phyloP scores from a whole-genome alignment of 1,284 basidiomycete species.

The Taiwanofungus camphoratus region DNA sequence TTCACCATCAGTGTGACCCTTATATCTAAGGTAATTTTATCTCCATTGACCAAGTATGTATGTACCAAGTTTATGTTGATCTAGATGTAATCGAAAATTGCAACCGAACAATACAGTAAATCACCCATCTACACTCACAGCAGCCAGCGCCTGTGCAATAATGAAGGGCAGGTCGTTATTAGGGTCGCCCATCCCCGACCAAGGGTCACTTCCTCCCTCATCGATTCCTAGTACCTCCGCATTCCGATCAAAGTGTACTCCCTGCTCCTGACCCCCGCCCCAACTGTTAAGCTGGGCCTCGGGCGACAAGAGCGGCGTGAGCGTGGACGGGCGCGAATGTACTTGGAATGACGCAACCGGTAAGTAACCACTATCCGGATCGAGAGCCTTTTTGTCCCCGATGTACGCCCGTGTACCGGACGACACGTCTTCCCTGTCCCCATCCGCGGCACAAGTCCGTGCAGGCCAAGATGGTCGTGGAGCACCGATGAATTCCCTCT shows the following conservation, averaged over 20 bases:
- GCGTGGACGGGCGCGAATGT: neutral
- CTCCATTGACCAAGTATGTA: neutral
- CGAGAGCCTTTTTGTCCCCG: neutral
- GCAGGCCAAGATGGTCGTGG: neutral
- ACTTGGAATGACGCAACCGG: neutral
- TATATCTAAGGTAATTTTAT: neutral
- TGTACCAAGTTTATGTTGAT: too few relatives aligned
- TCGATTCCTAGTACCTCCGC: too few relatives aligned
- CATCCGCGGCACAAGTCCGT: neutral
- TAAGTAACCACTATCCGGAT: neutral
- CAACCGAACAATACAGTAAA: too few relatives aligned
- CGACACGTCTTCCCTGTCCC: neutral
- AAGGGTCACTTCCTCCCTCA: too few relatives aligned
- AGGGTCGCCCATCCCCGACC: too few relatives aligned
- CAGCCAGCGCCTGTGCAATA: too few relatives aligned
- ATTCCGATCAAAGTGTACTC: too few relatives aligned
- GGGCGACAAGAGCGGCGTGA: neutral
- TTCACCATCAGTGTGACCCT: neutral
- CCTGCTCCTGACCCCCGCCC: too few relatives aligned
- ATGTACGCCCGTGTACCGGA: neutral
- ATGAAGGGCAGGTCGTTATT: too few relatives aligned
- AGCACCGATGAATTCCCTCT: neutral
- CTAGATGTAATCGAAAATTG: too few relatives aligned
- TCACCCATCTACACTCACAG: too few relatives aligned
- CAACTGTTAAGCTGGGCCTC: neutral